Evolutionary conservation across 345 rosid species (phyloP).

Genomic region (Citrus inodora): DNA sequence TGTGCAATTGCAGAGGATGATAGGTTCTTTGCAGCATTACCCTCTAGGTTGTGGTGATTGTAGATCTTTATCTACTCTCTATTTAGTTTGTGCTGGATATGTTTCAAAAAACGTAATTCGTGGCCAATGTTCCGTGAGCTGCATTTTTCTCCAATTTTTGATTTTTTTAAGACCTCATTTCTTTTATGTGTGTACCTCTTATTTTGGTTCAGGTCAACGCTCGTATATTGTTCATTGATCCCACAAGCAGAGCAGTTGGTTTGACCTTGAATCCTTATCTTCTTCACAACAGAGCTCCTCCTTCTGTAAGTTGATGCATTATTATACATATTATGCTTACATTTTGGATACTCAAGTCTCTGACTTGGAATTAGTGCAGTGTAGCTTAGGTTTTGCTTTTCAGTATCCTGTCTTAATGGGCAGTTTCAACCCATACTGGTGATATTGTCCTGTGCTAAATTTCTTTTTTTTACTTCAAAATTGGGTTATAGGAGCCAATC

Average conservation of each 20-base stretch:
- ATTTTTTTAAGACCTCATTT: not conserved
- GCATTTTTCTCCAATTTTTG: not conserved
- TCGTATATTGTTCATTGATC: constrained; percentile 85
- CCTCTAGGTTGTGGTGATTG: not conserved
- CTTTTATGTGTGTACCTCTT: not conserved
- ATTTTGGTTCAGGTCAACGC: constrained; percentile 71
- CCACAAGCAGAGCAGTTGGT: constrained; percentile 89
- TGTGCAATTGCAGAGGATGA: not conserved
- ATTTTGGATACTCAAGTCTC: not conserved
- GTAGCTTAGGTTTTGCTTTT: not conserved
- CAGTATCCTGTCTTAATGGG: not conserved
- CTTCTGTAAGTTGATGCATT: constrained; percentile 48
- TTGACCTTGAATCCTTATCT: constrained; percentile 89
- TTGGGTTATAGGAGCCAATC: not conserved
- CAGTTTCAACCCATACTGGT: not conserved
- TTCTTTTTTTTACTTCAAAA: not conserved
- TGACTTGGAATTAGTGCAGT: constrained; percentile 4
- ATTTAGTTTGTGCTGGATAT: not conserved
- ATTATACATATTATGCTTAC: not conserved
- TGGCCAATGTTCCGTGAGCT: not conserved
- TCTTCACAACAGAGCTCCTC: constrained; percentile 71
- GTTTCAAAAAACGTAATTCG: not conserved
- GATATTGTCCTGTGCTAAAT: not conserved
- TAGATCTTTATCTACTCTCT: not conserved
- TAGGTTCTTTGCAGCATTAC: not conserved